Evolutionary conservation across 2,329 filamentous ascomycete species (phyloP).

Genomic region (Xylaria sp.): DNA sequence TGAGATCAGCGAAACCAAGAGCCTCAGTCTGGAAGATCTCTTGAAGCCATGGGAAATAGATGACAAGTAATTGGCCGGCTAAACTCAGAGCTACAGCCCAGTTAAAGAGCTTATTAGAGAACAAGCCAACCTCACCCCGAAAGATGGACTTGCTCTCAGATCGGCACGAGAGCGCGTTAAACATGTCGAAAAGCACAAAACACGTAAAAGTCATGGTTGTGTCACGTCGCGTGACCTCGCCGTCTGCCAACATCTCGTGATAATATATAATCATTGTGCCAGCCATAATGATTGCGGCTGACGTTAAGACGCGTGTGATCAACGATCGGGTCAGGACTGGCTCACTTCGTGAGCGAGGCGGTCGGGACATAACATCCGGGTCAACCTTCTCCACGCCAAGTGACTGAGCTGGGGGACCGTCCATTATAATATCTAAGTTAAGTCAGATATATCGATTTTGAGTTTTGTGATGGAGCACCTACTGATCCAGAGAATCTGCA

Average conservation of each 20-base stretch:
- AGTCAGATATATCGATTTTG: conserved; percentile 39
- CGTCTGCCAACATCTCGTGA: conserved; percentile 87
- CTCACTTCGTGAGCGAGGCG: conserved; percentile 84
- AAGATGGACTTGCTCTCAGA: conserved; percentile 91
- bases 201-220: conserved; percentile 99
- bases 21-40: conserved; percentile 96
- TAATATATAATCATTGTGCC: conserved; percentile 93
- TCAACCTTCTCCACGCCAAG: conserved; percentile 96
- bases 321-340: conserved; percentile 89
- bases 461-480: conserved; percentile 54
- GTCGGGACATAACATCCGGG: conserved; percentile 90
- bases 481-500: conserved; percentile 99
- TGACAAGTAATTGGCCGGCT: conserved; percentile 86
- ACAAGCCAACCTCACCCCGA: conserved; percentile 82
- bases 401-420: conserved; percentile 95
- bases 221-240: conserved; percentile 87
- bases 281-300: conserved; percentile 88
- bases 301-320: conserved; percentile 85
- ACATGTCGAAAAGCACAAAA: conserved; percentile 99
- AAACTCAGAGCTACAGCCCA: conserved; percentile 90
- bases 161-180: conserved; percentile 94
- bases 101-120: conserved; percentile 94
- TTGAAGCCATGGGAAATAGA: conserved; percentile 95
- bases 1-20: conserved; percentile 77
- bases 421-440: conserved; percentile 93